Evolutionary conservation across 345 rosid genomes (phyloP).

Genomic region (Hibiscus tridactylites): DNA sequence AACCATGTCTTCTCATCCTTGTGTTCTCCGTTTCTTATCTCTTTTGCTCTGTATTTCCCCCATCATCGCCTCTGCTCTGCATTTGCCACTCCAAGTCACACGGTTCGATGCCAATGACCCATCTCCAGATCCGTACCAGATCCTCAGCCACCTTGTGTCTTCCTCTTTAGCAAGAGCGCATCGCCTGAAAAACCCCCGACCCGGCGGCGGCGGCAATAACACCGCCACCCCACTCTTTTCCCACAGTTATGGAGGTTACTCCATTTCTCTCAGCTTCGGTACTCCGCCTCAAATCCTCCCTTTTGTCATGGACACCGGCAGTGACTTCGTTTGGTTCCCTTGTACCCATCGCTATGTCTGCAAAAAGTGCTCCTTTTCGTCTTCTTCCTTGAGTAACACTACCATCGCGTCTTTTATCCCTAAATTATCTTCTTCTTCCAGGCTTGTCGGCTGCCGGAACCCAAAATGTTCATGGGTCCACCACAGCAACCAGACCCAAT

Average conservation of each 20-base stretch:
- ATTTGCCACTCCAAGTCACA: conserved; percentile 19
- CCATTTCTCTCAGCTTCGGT: conserved; percentile 72
- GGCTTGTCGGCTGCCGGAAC: conserved; percentile 29
- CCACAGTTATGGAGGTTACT: conserved; percentile 71
- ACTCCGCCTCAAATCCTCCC: conserved; percentile 58
- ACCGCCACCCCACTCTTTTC: conserved; percentile 33
- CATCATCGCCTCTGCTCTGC: background rate
- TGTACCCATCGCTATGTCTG: conserved; percentile 33
- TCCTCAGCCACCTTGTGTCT: conserved; percentile 20
- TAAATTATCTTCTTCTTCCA: conserved; percentile 23
- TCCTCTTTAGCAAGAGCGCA: conserved; percentile 30
- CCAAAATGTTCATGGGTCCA: conserved; percentile 43
- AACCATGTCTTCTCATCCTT: background rate
- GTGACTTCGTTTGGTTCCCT: conserved; percentile 32
- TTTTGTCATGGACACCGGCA: conserved; percentile 67
- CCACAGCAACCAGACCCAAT: conserved; percentile 1
- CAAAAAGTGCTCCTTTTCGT: conserved; percentile 22
- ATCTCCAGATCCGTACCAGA: conserved; percentile 20
- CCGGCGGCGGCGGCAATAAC: conserved; percentile 2
- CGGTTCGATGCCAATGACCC: conserved; percentile 6
- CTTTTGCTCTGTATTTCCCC: conserved; percentile 17
- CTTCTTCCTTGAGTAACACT: background rate
- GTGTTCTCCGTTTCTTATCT: conserved; percentile 5
- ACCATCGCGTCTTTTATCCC: conserved; percentile 24
- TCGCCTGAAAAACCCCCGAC: conserved; percentile 25